Evolutionary conservation across 2,329 filamentous ascomycete genomes (phyloP).

Genomic region (Pseudocercospora pini-densiflorae): DNA sequence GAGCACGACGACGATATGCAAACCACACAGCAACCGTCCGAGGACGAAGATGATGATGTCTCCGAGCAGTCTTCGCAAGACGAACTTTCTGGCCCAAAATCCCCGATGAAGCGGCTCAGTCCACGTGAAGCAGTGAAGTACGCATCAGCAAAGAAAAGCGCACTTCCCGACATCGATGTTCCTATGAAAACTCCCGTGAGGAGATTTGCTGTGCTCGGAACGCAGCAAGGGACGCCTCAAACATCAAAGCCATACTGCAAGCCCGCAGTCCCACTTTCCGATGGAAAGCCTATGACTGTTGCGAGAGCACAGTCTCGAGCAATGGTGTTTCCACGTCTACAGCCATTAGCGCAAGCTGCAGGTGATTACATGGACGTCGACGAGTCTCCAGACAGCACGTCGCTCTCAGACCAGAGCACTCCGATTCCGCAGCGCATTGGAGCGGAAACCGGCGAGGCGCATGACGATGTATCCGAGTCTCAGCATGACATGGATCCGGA

Average conservation of each 20-base stretch:
- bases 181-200: conserved; percentile 30
- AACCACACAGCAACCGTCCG: not conserved
- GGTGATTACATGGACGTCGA: conserved; percentile 14
- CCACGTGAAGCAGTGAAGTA: conserved; percentile 24
- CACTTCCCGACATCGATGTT: conserved; percentile 15
- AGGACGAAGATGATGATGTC: conserved; percentile 20
- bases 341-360: conserved; percentile 17
- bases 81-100: conserved; percentile 40
- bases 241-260: conserved; percentile 33
- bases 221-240: conserved; percentile 33
- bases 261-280: conserved; percentile 25
- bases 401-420: conserved; percentile 2
- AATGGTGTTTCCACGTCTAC: conserved; percentile 33
- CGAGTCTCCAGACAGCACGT: not conserved
- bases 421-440: conserved; percentile 9
- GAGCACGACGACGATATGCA: not conserved
- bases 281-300: conserved; percentile 32
- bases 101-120: conserved; percentile 38
- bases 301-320: conserved; percentile 28
- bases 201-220: conserved; percentile 26
- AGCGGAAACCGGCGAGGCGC: not conserved
- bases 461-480: not conserved
- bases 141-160: conserved; percentile 23
- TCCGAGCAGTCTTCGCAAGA: conserved; percentile 34
- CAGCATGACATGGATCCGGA: conserved; percentile 12